These are phyloP conservation scores for Coemansia sp. DNA, from an alignment of 192 early-diverging fungal genomes.

Conservation along the genomic window DNA sequence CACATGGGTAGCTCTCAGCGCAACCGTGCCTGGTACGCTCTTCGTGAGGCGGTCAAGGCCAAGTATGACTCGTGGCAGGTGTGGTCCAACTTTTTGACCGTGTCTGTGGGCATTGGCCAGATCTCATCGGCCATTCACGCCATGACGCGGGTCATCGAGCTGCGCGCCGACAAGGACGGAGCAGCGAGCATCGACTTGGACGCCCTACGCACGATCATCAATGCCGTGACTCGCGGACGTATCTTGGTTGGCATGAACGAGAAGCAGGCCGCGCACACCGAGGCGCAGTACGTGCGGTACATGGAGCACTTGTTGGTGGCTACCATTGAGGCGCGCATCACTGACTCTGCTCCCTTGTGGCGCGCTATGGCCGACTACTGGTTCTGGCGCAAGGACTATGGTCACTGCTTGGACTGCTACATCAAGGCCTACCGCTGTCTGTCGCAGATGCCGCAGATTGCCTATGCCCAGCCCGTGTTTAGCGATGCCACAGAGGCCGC, in stretches of 20 bases:
- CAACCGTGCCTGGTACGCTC: slow-evolving; percentile 77
- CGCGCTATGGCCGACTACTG: slow-evolving; percentile 74
- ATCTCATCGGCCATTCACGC: slow-evolving; percentile 82
- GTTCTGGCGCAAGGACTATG: slow-evolving; percentile 59
- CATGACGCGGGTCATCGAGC: slow-evolving; percentile 75
- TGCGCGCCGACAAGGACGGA: slow-evolving; percentile 67
- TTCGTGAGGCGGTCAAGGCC: slow-evolving; percentile 77
- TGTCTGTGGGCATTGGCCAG: slow-evolving; percentile 72
- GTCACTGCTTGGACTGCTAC: slow-evolving; percentile 73
- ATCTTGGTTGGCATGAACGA: slow-evolving; percentile 17
- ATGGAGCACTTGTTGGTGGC: slow-evolving; percentile 65
- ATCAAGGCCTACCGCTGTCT: slow-evolving; percentile 82
- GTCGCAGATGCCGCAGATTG: slow-evolving; percentile 72
- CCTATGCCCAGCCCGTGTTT: slow-evolving; percentile 70
- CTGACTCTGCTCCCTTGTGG: slow-evolving; percentile 74
- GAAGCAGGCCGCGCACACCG: slow-evolving; percentile 54
- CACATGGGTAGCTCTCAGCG: slow-evolving; percentile 59
- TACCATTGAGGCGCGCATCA: slow-evolving; percentile 73
- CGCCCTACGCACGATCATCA: slow-evolving; percentile 72
- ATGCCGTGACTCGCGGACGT: slow-evolving; percentile 57
- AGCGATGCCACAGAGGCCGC: slow-evolving; percentile 66
- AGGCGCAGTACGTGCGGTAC: slow-evolving; percentile 17
- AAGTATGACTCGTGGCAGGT: slow-evolving; percentile 85
- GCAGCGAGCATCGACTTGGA: slow-evolving; percentile 78
- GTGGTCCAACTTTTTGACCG: slow-evolving; percentile 90